These are phyloP conservation scores for Pyrenophora seminiperda DNA, from an alignment of 2,329 filamentous ascomycete genomes.

Conservation along the genomic window DNA sequence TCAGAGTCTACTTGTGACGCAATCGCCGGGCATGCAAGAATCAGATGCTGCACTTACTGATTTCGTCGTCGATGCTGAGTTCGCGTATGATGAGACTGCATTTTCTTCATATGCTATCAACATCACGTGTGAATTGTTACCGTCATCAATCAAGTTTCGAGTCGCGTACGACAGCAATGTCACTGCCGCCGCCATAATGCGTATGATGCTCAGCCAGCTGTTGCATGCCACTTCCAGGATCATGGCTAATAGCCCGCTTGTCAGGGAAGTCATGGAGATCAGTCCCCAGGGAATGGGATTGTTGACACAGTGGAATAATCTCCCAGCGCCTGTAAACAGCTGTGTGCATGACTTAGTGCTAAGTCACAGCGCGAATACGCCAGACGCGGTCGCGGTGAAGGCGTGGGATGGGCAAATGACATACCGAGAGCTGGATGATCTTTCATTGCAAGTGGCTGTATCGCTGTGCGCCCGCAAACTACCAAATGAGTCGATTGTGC, in stretches of 20 bases:
- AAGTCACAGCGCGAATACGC: background rate
- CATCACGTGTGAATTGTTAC: no score
- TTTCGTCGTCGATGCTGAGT: slow-evolving; percentile 3
- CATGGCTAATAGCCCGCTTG: no score
- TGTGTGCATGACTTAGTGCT: slow-evolving; percentile 14
- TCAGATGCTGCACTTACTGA: background rate
- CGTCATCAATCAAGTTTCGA: no score
- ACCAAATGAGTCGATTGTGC: background rate
- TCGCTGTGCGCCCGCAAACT: no score
- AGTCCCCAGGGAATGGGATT: background rate
- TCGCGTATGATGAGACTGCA: background rate
- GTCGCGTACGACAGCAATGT: no score
- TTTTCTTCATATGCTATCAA: no score
- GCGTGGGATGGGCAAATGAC: slow-evolving; percentile 20
- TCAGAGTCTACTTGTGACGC: slow-evolving; percentile 59
- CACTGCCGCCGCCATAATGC: no score
- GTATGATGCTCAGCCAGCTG: no score
- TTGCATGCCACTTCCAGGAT: no score
- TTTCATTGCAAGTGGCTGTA: no score
- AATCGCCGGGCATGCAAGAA: slow-evolving; percentile 32
- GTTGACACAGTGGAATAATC: background rate
- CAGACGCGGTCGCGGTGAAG: slow-evolving; percentile 2
- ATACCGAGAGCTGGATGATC: slow-evolving; percentile 16
- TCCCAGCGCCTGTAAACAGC: background rate
- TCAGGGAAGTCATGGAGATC: no score